Conservation (phyloP, 2,329 filamentous ascomycete genomes). For the Ascomycota sp. region DNA sequence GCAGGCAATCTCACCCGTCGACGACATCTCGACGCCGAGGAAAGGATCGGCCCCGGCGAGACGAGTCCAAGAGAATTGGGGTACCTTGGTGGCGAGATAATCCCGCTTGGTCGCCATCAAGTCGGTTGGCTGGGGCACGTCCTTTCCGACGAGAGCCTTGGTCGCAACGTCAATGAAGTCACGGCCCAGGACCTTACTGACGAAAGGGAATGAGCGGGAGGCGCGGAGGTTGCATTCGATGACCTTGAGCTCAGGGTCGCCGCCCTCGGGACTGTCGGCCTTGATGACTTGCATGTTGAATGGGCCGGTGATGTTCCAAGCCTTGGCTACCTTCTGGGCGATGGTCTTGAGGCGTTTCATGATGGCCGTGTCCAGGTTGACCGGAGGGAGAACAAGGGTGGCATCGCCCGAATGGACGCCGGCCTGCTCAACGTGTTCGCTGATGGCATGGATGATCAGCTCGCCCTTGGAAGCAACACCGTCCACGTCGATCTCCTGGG, state of each 20-base stretch:
- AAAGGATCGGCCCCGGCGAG: slow-evolving; percentile 93
- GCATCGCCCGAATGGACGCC: slow-evolving; percentile 97
- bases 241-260: slow-evolving; percentile 66
- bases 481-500: slow-evolving; percentile 90
- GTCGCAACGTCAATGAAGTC: slow-evolving; percentile 96
- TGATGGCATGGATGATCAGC: slow-evolving; percentile 77
- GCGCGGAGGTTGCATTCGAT: slow-evolving; percentile 97
- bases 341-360: too few relatives aligned
- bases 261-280: slow-evolving; percentile 53
- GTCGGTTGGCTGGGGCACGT: slow-evolving; percentile 69
- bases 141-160: slow-evolving; percentile 68
- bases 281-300: too few relatives aligned
- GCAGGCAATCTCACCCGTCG: slow-evolving; percentile 94
- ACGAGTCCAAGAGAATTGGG: slow-evolving; percentile 97
- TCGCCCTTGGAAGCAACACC: slow-evolving; percentile 75
- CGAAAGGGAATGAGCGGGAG: slow-evolving; percentile 94
- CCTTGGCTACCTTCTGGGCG: too few relatives aligned
- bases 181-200: slow-evolving; percentile 85
- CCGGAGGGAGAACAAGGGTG: slow-evolving; percentile 78
- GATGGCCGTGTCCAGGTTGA: too few relatives aligned
- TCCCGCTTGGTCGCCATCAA: slow-evolving; percentile 78
- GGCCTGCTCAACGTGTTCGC: slow-evolving; percentile 89
- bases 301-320: too few relatives aligned
- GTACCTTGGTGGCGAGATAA: slow-evolving; percentile 92
- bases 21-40: slow-evolving; percentile 93